Percentiles rank a stretch among this genome's conserved stretches.
phyloP scores from a whole-genome alignment of 1,139 yeast species.

The Hyphopichia khmerensis region DNA sequence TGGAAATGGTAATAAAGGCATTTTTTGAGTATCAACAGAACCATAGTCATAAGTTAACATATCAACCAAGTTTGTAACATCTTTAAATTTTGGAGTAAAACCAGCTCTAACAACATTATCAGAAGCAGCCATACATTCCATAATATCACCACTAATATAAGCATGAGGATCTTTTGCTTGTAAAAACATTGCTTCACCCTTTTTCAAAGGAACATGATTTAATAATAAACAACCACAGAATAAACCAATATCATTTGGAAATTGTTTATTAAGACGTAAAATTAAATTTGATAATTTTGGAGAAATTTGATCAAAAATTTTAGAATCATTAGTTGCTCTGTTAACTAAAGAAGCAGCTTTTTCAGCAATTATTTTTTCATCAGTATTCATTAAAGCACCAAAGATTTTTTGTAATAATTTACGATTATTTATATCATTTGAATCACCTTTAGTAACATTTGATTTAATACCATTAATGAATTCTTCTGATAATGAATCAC shows the following conservation, averaged over 20 bases:
- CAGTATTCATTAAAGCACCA: constrained; percentile 77
- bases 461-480: constrained; percentile 53
- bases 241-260: constrained; percentile 90
- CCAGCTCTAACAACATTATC: constrained; percentile 99
- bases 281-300: constrained; percentile 67
- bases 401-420: constrained; percentile 71
- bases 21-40: constrained; percentile 89
- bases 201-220: constrained; percentile 75
- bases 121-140: constrained; percentile 99
- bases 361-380: constrained; percentile 50
- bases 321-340: constrained; percentile 57
- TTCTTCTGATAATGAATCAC: constrained; percentile 52
- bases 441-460: constrained; percentile 42
- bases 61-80: constrained; percentile 81
- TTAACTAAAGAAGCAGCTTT: constrained; percentile 62
- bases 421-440: constrained; percentile 54
- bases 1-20: constrained; percentile 64
- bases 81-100: constrained; percentile 97
- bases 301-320: constrained; percentile 40
- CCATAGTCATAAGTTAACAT: constrained; percentile 91
- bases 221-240: constrained; percentile 93
- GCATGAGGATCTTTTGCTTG: constrained; percentile 99
- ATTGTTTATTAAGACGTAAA: constrained; percentile 75
- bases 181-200: constrained; percentile 97
- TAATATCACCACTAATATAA: constrained; percentile 92